Conservation (phyloP, 176 grass and related monocot species). For the Ensete glaucum region DNA sequence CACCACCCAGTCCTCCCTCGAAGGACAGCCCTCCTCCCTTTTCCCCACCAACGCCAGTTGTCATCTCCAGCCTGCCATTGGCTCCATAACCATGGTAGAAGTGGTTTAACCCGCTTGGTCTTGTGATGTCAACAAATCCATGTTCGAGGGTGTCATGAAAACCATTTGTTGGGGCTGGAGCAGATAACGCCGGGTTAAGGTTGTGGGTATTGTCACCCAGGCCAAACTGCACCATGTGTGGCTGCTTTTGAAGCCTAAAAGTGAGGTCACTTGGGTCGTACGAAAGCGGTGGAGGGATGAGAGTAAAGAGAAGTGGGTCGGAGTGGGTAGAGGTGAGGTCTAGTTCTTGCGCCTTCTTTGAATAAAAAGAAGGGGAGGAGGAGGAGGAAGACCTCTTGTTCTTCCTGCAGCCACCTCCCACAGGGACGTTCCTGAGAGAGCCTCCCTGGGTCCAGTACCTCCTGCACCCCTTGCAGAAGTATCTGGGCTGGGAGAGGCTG, state of each 20-base stretch:
- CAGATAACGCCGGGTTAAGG: not conserved
- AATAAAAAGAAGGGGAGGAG: not conserved
- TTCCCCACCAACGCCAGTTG: not conserved
- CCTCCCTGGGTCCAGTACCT: slow-evolving; percentile 27
- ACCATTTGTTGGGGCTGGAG: not conserved
- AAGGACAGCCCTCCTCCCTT: not conserved
- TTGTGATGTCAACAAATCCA: not conserved
- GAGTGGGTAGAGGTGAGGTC: not conserved
- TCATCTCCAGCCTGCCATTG: not conserved
- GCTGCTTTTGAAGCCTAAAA: not conserved
- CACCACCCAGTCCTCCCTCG: not conserved
- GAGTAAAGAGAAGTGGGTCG: not conserved
- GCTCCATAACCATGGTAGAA: not conserved
- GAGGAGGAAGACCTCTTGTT: slow-evolving; percentile 10
- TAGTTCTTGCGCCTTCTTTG: not conserved
- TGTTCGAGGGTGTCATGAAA: not conserved
- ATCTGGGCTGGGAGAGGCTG: slow-evolving; percentile 18
- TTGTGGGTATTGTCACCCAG: not conserved
- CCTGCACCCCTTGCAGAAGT: slow-evolving; percentile 27
- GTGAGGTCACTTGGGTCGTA: not conserved
- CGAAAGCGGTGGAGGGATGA: not conserved
- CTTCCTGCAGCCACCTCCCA: slow-evolving; percentile 27
- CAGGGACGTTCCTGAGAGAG: slow-evolving; percentile 24
- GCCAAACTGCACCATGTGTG: too few species aligned
- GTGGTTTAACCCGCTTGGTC: not conserved